These are phyloP conservation scores for Phragmites australis DNA, from an alignment of 176 grass and related monocot genomes.

Conservation along the genomic window DNA sequence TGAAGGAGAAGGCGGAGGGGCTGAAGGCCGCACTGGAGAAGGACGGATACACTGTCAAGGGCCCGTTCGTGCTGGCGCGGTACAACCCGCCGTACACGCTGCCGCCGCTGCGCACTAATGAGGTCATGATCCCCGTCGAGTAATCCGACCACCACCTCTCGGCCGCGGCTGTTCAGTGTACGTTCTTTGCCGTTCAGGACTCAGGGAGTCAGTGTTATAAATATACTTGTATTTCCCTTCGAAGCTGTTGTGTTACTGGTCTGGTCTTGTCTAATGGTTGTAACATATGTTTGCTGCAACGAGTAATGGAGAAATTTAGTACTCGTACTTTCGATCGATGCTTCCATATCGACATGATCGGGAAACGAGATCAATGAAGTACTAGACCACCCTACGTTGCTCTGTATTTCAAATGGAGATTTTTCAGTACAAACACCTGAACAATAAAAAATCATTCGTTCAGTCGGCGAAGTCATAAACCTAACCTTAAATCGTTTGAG, in stretches of 20 bases:
- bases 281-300: not conserved
- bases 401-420: not conserved
- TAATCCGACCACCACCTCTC: not conserved
- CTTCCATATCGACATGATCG: too few relatives aligned
- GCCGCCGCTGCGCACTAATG: slow-evolving; percentile 88
- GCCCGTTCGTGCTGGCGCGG: slow-evolving; percentile 67
- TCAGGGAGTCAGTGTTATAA: not conserved
- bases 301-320: not conserved
- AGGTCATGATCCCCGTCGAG: slow-evolving; percentile 87
- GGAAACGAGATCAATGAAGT: not conserved
- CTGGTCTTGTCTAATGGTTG: not conserved
- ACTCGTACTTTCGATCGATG: not conserved
- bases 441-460: not conserved
- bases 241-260: not conserved
- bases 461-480: too few relatives aligned
- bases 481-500: too few relatives aligned
- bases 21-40: slow-evolving; percentile 75
- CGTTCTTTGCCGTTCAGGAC: not conserved
- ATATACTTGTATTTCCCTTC: not conserved
- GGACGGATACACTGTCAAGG: slow-evolving; percentile 52
- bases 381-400: not conserved
- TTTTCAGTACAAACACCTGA: not conserved
- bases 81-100: slow-evolving; percentile 94
- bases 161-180: not conserved
- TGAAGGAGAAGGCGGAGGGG: slow-evolving; percentile 63